Percentiles rank a stretch among this genome's conserved stretches.
Conservation (phyloP, 306 rosid species). For the Casuarina equisetifolia region DNA sequence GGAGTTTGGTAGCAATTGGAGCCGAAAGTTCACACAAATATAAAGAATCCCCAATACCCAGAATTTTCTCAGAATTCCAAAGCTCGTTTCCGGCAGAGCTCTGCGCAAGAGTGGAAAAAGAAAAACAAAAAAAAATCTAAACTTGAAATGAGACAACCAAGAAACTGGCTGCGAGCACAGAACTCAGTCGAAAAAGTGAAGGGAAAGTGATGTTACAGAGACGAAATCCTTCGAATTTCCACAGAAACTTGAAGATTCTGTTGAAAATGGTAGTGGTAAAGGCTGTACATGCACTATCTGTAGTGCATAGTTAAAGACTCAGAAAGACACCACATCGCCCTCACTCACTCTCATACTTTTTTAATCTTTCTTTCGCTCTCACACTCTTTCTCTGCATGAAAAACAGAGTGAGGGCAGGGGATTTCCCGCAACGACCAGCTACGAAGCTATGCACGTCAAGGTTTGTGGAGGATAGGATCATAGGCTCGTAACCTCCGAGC, state of each 20-base stretch:
- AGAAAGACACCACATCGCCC: background rate
- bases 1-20: background rate
- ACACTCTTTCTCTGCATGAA: conserved; percentile 14
- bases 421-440: conserved; percentile 4
- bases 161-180: background rate
- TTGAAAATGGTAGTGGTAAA: background rate
- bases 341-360: background rate
- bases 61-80: background rate
- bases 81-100: background rate
- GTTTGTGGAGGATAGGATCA: conserved; percentile 13
- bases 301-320: background rate
- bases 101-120: background rate
- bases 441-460: conserved; percentile 5
- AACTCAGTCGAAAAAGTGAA: conserved; percentile 10
- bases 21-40: background rate
- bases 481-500: conserved; percentile 22
- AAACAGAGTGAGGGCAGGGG: conserved; percentile 22
- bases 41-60: conserved; percentile 2
- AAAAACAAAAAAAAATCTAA: background rate
- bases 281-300: background rate
- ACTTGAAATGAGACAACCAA: background rate
- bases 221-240: background rate
- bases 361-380: conserved; percentile 8
- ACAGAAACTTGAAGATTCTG: background rate
- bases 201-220: no score